Conservation (phyloP, 2,329 filamentous ascomycete genomes). For the Ceratocystiopsis minuta region DNA sequence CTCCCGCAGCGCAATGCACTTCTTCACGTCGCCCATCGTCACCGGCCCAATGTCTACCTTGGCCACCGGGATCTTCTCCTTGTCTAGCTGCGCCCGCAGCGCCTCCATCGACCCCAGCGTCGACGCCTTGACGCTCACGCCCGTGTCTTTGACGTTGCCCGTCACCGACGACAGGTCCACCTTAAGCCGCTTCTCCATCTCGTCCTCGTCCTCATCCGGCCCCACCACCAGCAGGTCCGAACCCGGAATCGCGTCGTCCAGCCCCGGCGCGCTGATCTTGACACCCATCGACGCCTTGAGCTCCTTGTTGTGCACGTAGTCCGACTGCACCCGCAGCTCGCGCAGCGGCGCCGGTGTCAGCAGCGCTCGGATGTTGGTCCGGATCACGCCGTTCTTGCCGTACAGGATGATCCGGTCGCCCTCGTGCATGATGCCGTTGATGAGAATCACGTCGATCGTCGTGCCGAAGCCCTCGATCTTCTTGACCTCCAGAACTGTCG, state of each 20-base stretch:
- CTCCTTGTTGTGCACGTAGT: constrained; percentile 97
- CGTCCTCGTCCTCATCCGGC: constrained; percentile 89
- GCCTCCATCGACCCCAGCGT: constrained; percentile 95
- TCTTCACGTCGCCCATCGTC: constrained; percentile 95
- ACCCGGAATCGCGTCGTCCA: constrained; percentile 90
- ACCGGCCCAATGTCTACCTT: constrained; percentile 96
- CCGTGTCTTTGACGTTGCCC: constrained; percentile 78
- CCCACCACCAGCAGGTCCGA: constrained; percentile 89
- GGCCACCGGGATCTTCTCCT: constrained; percentile 90
- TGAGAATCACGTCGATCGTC: constrained; percentile 92
- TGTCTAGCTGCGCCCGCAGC: constrained; percentile 84
- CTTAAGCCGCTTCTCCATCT: constrained; percentile 92
- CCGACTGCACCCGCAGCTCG: constrained; percentile 85
- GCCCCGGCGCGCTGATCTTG: constrained; percentile 91
- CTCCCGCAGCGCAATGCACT: constrained; percentile 87
- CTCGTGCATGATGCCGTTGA: constrained; percentile 86
- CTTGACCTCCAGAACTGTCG: constrained; percentile 96
- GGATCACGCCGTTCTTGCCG: constrained; percentile 89
- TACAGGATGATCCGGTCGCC: constrained; percentile 90
- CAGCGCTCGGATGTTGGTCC: constrained; percentile 85
- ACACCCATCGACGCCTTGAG: constrained; percentile 97
- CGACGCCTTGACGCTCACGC: constrained; percentile 93
- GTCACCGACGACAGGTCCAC: constrained; percentile 82
- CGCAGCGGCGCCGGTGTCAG: constrained; percentile 85
- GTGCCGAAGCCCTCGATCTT: constrained; percentile 97